phyloP scores from a whole-genome alignment of 345 rosid genomes.

The Camelina laxa region DNA sequence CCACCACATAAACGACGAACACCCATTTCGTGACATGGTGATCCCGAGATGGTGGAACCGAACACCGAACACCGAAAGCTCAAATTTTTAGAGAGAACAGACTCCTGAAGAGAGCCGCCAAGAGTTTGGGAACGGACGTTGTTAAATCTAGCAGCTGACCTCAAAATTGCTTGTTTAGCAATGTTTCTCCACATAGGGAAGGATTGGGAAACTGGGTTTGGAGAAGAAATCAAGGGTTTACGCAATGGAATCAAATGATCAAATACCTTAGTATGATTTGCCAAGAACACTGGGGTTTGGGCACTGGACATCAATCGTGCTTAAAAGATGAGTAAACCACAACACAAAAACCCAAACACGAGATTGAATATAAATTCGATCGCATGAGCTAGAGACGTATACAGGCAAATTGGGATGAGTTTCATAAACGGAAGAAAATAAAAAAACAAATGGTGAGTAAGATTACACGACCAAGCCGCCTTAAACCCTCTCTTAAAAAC shows the following conservation, averaged over 20 bases:
- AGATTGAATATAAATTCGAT: constrained; percentile 9
- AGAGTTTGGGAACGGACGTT: constrained; percentile 37
- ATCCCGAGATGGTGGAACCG: constrained; percentile 39
- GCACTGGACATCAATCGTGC: constrained; percentile 65
- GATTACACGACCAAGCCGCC: constrained; percentile 44
- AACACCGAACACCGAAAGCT: constrained; percentile 39
- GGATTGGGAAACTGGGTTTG: constrained; percentile 39
- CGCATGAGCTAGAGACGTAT: constrained; percentile 1
- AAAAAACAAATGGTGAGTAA: constrained; percentile 7
- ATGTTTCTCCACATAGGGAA: constrained; percentile 78
- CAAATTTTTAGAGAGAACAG: constrained; percentile 31
- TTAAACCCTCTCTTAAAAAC: constrained; percentile 46
- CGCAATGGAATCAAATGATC: constrained; percentile 45
- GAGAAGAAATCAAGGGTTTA: constrained; percentile 39
- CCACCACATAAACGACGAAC: constrained; percentile 46
- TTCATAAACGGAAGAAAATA: background rate
- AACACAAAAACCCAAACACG: constrained; percentile 8
- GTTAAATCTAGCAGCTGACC: constrained; percentile 39
- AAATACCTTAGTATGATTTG: constrained; percentile 39
- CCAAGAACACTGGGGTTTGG: constrained; percentile 47
- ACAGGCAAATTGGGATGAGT: constrained; percentile 10
- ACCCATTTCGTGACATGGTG: constrained; percentile 42
- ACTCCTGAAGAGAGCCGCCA: constrained; percentile 47
- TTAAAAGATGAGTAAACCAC: constrained; percentile 5
- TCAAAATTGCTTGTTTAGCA: constrained; percentile 59